Percentiles rank a stretch among this genome's conserved stretches.
Conservation (phyloP, 192 early-diverging fungal genomes). For the Gaertneriomyces semiglobifer region DNA sequence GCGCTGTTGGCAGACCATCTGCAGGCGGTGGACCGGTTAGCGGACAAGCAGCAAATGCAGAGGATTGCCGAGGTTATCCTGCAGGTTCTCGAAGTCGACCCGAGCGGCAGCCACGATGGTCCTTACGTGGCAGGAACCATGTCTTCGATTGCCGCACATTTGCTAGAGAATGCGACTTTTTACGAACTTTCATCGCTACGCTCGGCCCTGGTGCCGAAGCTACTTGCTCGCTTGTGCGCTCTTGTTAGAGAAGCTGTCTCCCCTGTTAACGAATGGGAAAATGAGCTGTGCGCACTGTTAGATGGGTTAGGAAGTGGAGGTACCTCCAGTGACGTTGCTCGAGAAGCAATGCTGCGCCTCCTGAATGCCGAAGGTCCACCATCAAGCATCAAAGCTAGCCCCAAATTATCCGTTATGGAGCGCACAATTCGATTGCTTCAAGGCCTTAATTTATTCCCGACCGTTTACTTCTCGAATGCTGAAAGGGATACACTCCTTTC, state of each 20-base stretch:
- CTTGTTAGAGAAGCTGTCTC: too few relatives aligned
- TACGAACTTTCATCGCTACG: slow-evolving; percentile 15
- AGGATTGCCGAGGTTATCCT: background rate
- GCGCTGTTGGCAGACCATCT: slow-evolving; percentile 15
- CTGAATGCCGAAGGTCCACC: too few relatives aligned
- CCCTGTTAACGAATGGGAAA: too few relatives aligned
- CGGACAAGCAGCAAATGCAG: background rate
- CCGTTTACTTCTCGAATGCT: slow-evolving; percentile 8
- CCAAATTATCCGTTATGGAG: background rate
- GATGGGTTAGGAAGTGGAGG: too few relatives aligned
- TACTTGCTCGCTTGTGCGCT: background rate
- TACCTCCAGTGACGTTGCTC: too few relatives aligned
- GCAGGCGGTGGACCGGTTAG: slow-evolving; percentile 7
- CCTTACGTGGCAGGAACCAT: background rate
- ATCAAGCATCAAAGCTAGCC: too few relatives aligned
- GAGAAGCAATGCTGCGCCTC: too few relatives aligned
- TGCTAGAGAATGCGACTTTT: slow-evolving; percentile 13
- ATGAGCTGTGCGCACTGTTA: too few relatives aligned
- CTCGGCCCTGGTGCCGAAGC: background rate
- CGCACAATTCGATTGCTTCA: slow-evolving; percentile 4
- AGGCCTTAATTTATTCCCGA: slow-evolving; percentile 9
- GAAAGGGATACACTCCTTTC: slow-evolving; percentile 12
- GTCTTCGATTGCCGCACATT: background rate
- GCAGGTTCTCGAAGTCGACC: background rate
- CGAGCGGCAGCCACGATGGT: background rate